Percentiles rank a stretch among this genome's conserved stretches.
Conservation (phyloP, 768 basidiomycete species). For the Sarcomyxa edulis region DNA sequence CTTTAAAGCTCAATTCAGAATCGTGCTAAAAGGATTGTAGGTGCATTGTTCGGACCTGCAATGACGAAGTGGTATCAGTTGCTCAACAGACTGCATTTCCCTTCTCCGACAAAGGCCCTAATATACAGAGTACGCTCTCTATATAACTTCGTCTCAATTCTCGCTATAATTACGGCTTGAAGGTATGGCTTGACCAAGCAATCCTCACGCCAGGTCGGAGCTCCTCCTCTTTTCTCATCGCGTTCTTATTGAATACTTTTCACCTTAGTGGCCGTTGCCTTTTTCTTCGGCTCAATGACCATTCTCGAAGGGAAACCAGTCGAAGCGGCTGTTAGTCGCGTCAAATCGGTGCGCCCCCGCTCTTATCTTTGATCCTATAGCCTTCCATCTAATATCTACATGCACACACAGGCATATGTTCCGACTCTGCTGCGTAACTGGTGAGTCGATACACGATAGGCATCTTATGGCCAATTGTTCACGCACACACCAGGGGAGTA, state of each 20-base stretch:
- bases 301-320: conserved; percentile 67
- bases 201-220: conserved; percentile 63
- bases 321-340: conserved; percentile 39
- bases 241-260: neutral
- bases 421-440: conserved; percentile 77
- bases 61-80: conserved; percentile 80
- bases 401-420: conserved; percentile 48
- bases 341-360: conserved; percentile 32
- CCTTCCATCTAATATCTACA: neutral
- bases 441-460: conserved; percentile 26
- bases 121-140: conserved; percentile 50
- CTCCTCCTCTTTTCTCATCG: neutral
- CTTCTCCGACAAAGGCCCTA: conserved; percentile 51
- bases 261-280: conserved; percentile 35
- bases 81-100: conserved; percentile 66
- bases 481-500: conserved; percentile 43
- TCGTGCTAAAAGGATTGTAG: conserved; percentile 20
- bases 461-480: neutral
- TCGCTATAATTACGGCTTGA: conserved; percentile 6
- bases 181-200: conserved; percentile 83
- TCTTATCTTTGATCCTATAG: neutral
- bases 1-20: neutral
- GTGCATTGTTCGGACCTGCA: conserved; percentile 73
- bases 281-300: conserved; percentile 71
- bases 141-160: neutral